These are phyloP conservation scores for Alternaria viburni DNA, from an alignment of 2,329 filamentous ascomycete species.

Conservation along the genomic window DNA sequence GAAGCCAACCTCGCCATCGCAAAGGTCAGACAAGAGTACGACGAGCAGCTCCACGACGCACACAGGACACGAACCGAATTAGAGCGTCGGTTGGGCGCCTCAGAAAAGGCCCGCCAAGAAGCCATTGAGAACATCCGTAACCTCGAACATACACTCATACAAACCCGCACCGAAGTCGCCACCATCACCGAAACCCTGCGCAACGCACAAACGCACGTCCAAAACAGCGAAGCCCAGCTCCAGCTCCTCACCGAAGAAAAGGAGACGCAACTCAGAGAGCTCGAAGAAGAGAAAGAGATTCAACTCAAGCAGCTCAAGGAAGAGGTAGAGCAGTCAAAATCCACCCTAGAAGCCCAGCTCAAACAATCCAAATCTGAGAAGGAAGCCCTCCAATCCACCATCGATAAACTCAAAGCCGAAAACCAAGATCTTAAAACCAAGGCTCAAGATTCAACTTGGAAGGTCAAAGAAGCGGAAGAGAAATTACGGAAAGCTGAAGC, in stretches of 20 bases:
- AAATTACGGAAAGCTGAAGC: conserved; percentile 29
- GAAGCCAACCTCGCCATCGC: conserved; percentile 34
- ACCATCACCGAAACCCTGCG: conserved; percentile 27
- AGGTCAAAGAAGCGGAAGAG: conserved; percentile 56
- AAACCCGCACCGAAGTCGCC: conserved; percentile 34
- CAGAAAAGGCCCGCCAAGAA: conserved; percentile 35
- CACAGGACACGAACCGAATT: conserved; percentile 31
- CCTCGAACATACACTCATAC: conserved; percentile 35
- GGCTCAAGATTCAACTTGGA: conserved; percentile 50
- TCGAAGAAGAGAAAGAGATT: neutral
- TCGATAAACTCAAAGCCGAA: conserved; percentile 21
- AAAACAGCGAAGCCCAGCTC: conserved; percentile 39
- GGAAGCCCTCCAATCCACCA: conserved; percentile 20
- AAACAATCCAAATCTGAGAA: conserved; percentile 5
- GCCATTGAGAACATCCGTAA: conserved; percentile 33
- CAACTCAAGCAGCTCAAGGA: neutral
- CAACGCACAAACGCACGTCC: conserved; percentile 31
- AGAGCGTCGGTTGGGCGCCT: conserved; percentile 33
- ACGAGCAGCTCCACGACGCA: conserved; percentile 39
- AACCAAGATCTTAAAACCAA: conserved; percentile 47
- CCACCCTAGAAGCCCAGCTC: neutral
- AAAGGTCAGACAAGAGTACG: conserved; percentile 43
- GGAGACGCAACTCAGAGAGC: neutral
- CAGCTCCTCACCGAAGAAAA: conserved; percentile 49
- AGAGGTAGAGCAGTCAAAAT: conserved; percentile 15